These are phyloP conservation scores for Lophiostoma macrostomum DNA, from an alignment of 495 filamentous ascomycete genomes.

Conservation along the genomic window DNA sequence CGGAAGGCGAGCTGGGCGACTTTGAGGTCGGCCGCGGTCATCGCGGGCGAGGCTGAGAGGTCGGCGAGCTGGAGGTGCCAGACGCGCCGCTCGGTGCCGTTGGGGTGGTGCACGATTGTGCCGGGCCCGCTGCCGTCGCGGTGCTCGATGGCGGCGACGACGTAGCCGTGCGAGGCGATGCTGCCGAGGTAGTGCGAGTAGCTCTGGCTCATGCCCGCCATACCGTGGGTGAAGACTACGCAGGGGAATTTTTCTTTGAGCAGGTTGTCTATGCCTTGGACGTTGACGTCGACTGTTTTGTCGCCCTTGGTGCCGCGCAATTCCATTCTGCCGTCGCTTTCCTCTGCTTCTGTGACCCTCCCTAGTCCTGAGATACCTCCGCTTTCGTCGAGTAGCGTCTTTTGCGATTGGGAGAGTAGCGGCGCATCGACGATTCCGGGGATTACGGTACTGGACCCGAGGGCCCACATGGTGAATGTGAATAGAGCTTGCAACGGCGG, in stretches of 20 bases:
- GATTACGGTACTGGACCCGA: conserved; percentile 38
- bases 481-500: conserved; percentile 41
- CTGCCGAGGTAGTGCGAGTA: conserved; percentile 55
- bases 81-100: conserved; percentile 33
- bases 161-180: conserved; percentile 50
- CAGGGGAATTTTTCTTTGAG: no score
- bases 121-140: conserved; percentile 54
- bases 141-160: conserved; percentile 54
- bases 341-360: background rate
- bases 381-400: conserved; percentile 7
- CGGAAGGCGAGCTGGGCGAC: conserved; percentile 49
- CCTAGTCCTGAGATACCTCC: background rate
- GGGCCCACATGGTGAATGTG: conserved; percentile 48
- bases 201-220: conserved; percentile 49
- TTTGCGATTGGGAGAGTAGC: background rate
- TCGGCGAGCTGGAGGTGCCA: conserved; percentile 28
- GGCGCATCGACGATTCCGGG: conserved; percentile 23
- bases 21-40: conserved; percentile 40
- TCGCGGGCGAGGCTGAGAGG: conserved; percentile 19
- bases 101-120: conserved; percentile 40
- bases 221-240: conserved; percentile 55
- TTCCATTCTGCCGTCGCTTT: background rate
- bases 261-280: conserved; percentile 37
- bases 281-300: no score
- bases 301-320: no score